A percentile compares a stretch with the other conserved stretches of the same genome.
phyloP scores from a whole-genome alignment of 1,284 basidiomycete genomes.

The Phellopilus nigrolimitatus region DNA sequence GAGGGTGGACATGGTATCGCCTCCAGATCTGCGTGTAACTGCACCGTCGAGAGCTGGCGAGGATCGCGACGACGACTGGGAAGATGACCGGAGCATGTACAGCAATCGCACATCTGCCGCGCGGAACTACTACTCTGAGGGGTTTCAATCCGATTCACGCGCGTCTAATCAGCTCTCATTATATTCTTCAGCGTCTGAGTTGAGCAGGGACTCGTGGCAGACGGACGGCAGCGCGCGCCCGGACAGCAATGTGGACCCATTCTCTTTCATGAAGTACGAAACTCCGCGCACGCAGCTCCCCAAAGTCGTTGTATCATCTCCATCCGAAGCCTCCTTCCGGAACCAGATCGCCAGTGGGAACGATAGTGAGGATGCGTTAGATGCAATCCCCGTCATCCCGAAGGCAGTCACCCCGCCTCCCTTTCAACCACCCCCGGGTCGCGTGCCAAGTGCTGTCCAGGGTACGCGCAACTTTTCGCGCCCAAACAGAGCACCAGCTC shows the following conservation, averaged over 20 bases:
- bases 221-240: slow-evolving; percentile 21
- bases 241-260: slow-evolving; percentile 20
- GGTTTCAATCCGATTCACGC: slow-evolving; percentile 10
- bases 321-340: slow-evolving; percentile 24
- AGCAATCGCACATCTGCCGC: slow-evolving; percentile 17
- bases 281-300: slow-evolving; percentile 39
- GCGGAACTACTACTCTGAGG: slow-evolving; percentile 13
- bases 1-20: background rate
- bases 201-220: slow-evolving; percentile 27
- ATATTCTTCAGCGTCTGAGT: slow-evolving; percentile 6
- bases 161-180: slow-evolving; percentile 15
- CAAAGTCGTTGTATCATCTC: slow-evolving; percentile 42
- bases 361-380: background rate
- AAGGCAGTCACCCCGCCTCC: slow-evolving; percentile 17
- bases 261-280: slow-evolving; percentile 35
- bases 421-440: slow-evolving; percentile 18
- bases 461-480: slow-evolving; percentile 50
- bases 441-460: slow-evolving; percentile 31
- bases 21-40: slow-evolving; percentile 12
- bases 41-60: slow-evolving; percentile 15
- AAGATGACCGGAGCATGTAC: slow-evolving; percentile 18
- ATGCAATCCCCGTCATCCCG: slow-evolving; percentile 5
- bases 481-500: slow-evolving; percentile 36
- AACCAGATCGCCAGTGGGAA: slow-evolving; percentile 20
- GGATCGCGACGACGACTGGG: background rate